A percentile compares a stretch with the other conserved stretches of the same genome.
phyloP scores from a whole-genome alignment of 495 filamentous ascomycete genomes.

The Xylaria sp. region DNA sequence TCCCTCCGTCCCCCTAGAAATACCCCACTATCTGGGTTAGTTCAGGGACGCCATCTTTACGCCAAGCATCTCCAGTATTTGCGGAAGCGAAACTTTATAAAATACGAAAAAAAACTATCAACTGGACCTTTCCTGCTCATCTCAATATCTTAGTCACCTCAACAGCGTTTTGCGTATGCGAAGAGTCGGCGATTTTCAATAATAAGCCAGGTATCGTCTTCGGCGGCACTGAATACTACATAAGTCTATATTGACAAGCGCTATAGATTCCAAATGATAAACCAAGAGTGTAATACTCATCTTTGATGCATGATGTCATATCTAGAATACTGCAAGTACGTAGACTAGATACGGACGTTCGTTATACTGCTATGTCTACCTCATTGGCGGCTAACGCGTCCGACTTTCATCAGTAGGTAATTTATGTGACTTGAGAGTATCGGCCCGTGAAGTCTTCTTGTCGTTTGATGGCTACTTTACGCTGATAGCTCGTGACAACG shows the following conservation, averaged over 20 bases:
- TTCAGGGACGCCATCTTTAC: background rate
- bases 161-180: background rate
- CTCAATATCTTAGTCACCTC: background rate
- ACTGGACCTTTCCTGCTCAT: background rate
- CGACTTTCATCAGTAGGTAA: background rate
- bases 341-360: background rate
- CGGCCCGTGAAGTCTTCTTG: background rate
- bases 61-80: background rate
- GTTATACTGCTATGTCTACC: background rate
- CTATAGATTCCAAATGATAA: constrained; percentile 20
- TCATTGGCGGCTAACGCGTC: background rate
- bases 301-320: background rate
- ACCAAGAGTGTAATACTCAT: constrained; percentile 31
- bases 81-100: background rate
- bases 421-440: background rate
- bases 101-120: background rate
- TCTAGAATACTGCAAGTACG: background rate
- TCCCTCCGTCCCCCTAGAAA: background rate
- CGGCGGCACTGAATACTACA: background rate
- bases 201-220: background rate
- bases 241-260: constrained; percentile 10
- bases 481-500: background rate
- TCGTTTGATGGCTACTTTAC: background rate
- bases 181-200: background rate
- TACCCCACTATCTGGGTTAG: background rate